A percentile compares a stretch with the other conserved stretches of the same genome.
Conservation (phyloP, 129 eudicot species). For the Erigeron canadensis region DNA sequence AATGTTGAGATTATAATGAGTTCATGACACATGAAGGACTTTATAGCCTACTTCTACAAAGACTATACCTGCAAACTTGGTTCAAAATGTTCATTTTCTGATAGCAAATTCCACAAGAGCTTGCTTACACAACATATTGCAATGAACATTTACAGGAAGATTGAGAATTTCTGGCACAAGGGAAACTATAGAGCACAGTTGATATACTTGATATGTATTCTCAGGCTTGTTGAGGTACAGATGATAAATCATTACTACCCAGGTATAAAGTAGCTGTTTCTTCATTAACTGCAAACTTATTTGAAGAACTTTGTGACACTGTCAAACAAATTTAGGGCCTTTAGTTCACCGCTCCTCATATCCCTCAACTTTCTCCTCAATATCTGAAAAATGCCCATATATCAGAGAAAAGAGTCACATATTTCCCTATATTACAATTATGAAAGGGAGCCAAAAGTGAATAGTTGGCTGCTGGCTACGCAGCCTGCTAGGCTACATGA, state of each 20-base stretch:
- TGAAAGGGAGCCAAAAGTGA: background rate
- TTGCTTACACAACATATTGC: slow-evolving; percentile 6
- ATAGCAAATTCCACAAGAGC: slow-evolving; percentile 1
- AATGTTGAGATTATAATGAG: background rate
- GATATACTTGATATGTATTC: slow-evolving; percentile 10
- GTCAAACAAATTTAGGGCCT: slow-evolving; percentile 70
- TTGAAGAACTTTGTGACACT: slow-evolving; percentile 76
- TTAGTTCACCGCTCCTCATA: slow-evolving; percentile 84
- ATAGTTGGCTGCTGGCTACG: too few relatives aligned
- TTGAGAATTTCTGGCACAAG: background rate
- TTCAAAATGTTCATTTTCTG: slow-evolving; percentile 16
- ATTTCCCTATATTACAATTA: background rate
- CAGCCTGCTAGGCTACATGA: too few relatives aligned
- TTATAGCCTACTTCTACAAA: background rate
- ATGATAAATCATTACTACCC: background rate
- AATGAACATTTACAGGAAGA: background rate
- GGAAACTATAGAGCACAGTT: background rate
- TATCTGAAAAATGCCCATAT: slow-evolving; percentile 49
- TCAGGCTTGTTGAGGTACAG: background rate
- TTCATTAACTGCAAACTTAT: slow-evolving; percentile 25
- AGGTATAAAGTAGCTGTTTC: background rate
- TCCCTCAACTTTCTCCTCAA: slow-evolving; percentile 89
- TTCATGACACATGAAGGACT: background rate
- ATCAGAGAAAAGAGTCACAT: background rate
- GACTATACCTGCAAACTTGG: background rate